These are phyloP conservation scores for Elongisporangium prolatum DNA, from an alignment of 352 stramenopile genomes.

Conservation along the genomic window DNA sequence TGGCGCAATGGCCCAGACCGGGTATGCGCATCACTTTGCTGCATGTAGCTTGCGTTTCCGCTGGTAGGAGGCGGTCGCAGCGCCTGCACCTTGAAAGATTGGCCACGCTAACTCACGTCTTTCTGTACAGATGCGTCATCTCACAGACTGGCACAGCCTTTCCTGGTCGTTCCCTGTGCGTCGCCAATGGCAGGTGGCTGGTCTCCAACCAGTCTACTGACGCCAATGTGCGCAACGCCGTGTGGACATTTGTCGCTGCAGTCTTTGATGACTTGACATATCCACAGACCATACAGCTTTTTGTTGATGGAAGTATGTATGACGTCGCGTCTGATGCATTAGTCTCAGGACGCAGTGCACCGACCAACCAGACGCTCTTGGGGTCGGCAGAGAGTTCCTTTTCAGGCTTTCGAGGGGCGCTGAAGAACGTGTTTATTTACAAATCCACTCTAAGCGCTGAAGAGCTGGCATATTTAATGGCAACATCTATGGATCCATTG, in stretches of 20 bases:
- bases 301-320: slow-evolving; percentile 13
- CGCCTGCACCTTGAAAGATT: no score
- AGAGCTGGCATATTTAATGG: slow-evolving; percentile 43
- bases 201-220: slow-evolving; percentile 10
- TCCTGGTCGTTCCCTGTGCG: slow-evolving; percentile 32
- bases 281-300: slow-evolving; percentile 9
- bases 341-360: no score
- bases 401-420: slow-evolving; percentile 22
- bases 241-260: slow-evolving; percentile 38
- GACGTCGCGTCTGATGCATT: neutral
- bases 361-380: no score
- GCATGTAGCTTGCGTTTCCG: no score
- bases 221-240: slow-evolving; percentile 7
- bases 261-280: slow-evolving; percentile 37
- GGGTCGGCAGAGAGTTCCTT: no score
- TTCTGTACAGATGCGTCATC: slow-evolving; percentile 31
- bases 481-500: neutral
- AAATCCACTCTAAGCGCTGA: slow-evolving; percentile 26
- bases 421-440: slow-evolving; percentile 45
- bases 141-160: slow-evolving; percentile 38
- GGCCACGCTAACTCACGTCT: no score
- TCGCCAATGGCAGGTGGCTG: slow-evolving; percentile 26
- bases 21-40: no score
- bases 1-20: slow-evolving; percentile 8
- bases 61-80: no score